These are phyloP conservation scores for Myriosclerotinia duriaeana DNA, from an alignment of 2,329 filamentous ascomycete genomes.

Conservation along the genomic window DNA sequence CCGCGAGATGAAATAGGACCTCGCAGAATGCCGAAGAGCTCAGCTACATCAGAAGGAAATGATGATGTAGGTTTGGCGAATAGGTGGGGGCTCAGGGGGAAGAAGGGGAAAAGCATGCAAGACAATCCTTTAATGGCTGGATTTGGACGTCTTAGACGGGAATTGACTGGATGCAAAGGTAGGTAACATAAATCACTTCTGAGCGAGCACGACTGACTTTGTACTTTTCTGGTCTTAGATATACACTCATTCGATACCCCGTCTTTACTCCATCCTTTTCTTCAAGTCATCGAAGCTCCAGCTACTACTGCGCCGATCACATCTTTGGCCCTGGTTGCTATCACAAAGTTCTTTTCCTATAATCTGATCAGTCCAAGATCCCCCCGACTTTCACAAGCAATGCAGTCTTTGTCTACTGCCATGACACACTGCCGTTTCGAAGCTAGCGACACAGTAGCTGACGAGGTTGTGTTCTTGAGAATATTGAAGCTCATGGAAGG, in stretches of 20 bases:
- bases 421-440: constrained; percentile 98
- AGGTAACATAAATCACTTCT: constrained; percentile 31
- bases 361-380: constrained; percentile 82
- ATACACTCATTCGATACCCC: constrained; percentile 87
- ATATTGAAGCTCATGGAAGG: constrained; percentile 98
- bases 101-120: constrained; percentile 95
- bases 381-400: constrained; percentile 83
- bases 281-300: constrained; percentile 94
- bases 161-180: constrained; percentile 84
- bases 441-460: constrained; percentile 89
- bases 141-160: constrained; percentile 84
- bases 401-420: constrained; percentile 91
- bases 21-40: constrained; percentile 33
- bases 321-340: constrained; percentile 85
- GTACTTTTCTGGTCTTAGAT: constrained; percentile 53
- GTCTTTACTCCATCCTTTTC: constrained; percentile 84
- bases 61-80: constrained; percentile 66
- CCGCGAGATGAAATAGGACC: constrained; percentile 36
- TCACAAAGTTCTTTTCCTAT: constrained; percentile 96
- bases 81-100: constrained; percentile 89
- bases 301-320: constrained; percentile 96
- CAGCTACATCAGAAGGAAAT: constrained; percentile 44
- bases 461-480: constrained; percentile 91
- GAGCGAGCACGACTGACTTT: constrained; percentile 21
- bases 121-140: constrained; percentile 95